Base-by-base conservation (phyloP, 164 flowering plant genomes). In the Vitis labrusca region DNA sequence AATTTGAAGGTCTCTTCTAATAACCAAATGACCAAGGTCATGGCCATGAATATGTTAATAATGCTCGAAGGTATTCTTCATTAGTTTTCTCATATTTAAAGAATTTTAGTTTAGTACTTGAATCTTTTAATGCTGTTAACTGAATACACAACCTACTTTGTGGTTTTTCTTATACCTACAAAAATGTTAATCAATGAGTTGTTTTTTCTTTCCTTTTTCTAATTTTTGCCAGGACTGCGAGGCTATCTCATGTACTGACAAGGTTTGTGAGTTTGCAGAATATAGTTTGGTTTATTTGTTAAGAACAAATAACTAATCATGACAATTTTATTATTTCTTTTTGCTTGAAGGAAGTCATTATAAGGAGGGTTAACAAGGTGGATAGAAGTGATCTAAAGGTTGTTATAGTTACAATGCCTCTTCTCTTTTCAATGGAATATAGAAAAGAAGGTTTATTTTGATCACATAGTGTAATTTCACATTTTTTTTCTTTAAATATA, bases 301-400 rank as follows among this genome's bases (percentile, higher is more conserved):
- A 19, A 19, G 19, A 19, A 19, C 19, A 19, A 6, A 8, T 68
- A 17, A 30, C 14, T 11, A 19, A 11, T 51, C 23, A 19, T 61
- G 54, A 3, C 19, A 48, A 44, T 55, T 55, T 37, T 64, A 3
- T 69, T 66, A 16, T n/a, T 13, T 32, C 14, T 69, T 57, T 30
- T 11, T 58, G 23, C 71, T 67, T 77, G 63, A 70, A 85, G 88
- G 81, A 85, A 71, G 53, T 83, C 88, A 56, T 70, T 83, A 9
- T 55, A 70, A 79, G 70, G 77, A 64, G 70, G 65, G 73, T 58
- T 50, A 78, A 54, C 72, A 65, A 62, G 53, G 66, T 44, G 37
- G 68, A 64, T 66, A n/a, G 64, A 50, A 71, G 67, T 64, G 67
- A 44, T 50, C 27, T 50, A 14, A 73, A 77, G 78, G 76, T 74